Conservation (phyloP, 345 rosid genomes). For the Ceriops zippeliana region DNA sequence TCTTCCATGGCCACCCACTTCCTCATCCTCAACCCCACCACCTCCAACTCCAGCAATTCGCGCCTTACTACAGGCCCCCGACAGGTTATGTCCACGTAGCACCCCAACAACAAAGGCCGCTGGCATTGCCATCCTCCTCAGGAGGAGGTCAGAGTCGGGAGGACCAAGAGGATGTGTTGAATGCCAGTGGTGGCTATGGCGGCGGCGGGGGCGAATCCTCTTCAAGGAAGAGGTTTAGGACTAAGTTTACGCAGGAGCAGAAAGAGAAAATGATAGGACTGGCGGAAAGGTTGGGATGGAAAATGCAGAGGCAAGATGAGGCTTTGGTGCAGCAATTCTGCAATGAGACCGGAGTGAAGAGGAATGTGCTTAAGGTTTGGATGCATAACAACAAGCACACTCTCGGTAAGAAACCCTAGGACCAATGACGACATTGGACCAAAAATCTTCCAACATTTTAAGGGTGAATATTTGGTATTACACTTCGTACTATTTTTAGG, state of each 20-base stretch:
- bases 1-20: constrained; percentile 12
- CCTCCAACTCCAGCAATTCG: not conserved
- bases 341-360: constrained; percentile 18
- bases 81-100: not conserved
- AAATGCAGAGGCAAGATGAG: constrained; percentile 18
- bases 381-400: constrained; percentile 27
- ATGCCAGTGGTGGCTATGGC: constrained; percentile 3
- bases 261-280: constrained; percentile 23
- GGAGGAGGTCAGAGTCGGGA: constrained; percentile 13
- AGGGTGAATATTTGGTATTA: too few relatives aligned
- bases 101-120: not conserved
- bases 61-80: not conserved
- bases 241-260: constrained; percentile 26
- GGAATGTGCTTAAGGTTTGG: constrained; percentile 29
- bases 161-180: not conserved
- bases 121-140: constrained; percentile 5
- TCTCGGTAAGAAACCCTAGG: constrained; percentile 10
- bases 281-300: constrained; percentile 29
- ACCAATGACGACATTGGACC: too few relatives aligned
- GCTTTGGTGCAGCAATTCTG: constrained; percentile 19
- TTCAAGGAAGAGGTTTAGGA: constrained; percentile 21
- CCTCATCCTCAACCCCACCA: constrained; percentile 16
- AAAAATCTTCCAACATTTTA: too few relatives aligned
- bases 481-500: not conserved
- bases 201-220: constrained; percentile 9